Evolutionary conservation across 2,329 filamentous ascomycete genomes (phyloP).

Genomic region (Diaporthe sp.): DNA sequence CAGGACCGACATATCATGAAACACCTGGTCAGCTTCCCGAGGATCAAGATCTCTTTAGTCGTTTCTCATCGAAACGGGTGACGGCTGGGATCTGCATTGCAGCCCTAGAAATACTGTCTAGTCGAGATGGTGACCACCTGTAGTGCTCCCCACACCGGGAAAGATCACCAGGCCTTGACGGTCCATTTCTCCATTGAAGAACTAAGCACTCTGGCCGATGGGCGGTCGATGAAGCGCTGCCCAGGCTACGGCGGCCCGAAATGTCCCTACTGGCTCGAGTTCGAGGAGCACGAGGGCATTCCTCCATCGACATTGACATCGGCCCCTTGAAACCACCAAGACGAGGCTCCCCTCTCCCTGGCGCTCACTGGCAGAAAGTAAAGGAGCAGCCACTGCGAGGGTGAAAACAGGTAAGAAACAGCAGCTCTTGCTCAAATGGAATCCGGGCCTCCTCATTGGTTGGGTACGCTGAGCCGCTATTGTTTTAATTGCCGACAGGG

Average conservation of each 20-base stretch:
- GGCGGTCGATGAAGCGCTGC: not conserved
- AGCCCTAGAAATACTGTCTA: not conserved
- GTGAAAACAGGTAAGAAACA: conserved; percentile 12
- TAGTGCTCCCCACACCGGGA: not conserved
- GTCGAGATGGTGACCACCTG: not conserved
- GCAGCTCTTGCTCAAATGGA: conserved; percentile 5
- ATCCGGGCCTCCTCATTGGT: conserved; percentile 30
- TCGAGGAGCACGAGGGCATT: not conserved
- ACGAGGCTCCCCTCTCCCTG: not conserved
- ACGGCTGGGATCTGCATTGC: not conserved
- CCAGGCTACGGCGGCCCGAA: not conserved
- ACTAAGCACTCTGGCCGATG: not conserved
- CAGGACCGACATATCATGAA: not conserved
- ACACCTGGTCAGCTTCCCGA: not conserved
- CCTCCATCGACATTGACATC: conserved; percentile 11
- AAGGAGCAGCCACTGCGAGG: not conserved
- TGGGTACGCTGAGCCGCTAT: conserved; percentile 5
- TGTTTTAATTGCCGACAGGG: conserved; percentile 38
- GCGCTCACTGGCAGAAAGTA: not conserved
- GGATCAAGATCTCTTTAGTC: not conserved
- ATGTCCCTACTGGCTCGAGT: not conserved
- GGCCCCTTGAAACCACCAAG: conserved; percentile 32
- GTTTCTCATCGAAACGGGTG: not conserved
- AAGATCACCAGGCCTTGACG: not conserved
- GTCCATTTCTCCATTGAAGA: not conserved